Percentiles rank a stretch among this genome's conserved stretches.
phyloP scores from a whole-genome alignment of 2,329 filamentous ascomycete species.

The Zymoseptoria brevis region DNA sequence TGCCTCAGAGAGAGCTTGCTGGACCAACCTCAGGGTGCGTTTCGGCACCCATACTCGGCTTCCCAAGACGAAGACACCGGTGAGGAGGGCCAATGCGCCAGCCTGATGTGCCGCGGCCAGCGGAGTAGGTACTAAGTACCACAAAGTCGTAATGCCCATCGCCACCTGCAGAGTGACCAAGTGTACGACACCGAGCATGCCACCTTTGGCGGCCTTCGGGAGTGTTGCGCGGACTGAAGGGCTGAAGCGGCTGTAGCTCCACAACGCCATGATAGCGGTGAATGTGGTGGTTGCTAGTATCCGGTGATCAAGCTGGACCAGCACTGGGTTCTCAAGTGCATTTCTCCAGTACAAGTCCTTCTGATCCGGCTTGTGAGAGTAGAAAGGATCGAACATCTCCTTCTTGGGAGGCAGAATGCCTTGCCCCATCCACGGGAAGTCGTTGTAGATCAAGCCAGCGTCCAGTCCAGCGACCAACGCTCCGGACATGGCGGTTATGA shows the following conservation, averaged over 20 bases:
- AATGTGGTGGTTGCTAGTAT: slow-evolving; percentile 87
- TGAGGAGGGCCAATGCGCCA: slow-evolving; percentile 75
- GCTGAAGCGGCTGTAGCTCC: slow-evolving; percentile 67
- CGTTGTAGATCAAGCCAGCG: slow-evolving; percentile 95
- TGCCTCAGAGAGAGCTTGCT: slow-evolving; percentile 17
- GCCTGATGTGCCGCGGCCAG: slow-evolving; percentile 90
- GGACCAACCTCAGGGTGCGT: slow-evolving; percentile 22
- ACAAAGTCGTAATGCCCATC: slow-evolving; percentile 81
- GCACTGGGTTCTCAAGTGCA: slow-evolving; percentile 90
- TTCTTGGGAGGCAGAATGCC: slow-evolving; percentile 71
- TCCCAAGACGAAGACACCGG: slow-evolving; percentile 70
- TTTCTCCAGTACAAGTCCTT: slow-evolving; percentile 95
- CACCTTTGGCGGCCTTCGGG: slow-evolving; percentile 57
- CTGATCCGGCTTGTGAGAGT: slow-evolving; percentile 67
- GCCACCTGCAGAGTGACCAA: slow-evolving; percentile 73
- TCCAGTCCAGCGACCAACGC: slow-evolving; percentile 91
- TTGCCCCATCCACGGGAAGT: slow-evolving; percentile 91
- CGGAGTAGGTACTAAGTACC: slow-evolving; percentile 86
- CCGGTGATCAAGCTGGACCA: slow-evolving; percentile 92
- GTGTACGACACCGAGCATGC: slow-evolving; percentile 71
- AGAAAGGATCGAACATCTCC: slow-evolving; percentile 80
- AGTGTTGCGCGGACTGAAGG: slow-evolving; percentile 53
- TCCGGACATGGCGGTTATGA: slow-evolving; percentile 86
- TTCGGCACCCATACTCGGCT: slow-evolving; percentile 68
- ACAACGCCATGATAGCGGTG: slow-evolving; percentile 68